Evolutionary conservation across 768 basidiomycete genomes (phyloP), one percentile per base, ranked within the genome.

Genomic region (Tephrocybe sp.): DNA sequence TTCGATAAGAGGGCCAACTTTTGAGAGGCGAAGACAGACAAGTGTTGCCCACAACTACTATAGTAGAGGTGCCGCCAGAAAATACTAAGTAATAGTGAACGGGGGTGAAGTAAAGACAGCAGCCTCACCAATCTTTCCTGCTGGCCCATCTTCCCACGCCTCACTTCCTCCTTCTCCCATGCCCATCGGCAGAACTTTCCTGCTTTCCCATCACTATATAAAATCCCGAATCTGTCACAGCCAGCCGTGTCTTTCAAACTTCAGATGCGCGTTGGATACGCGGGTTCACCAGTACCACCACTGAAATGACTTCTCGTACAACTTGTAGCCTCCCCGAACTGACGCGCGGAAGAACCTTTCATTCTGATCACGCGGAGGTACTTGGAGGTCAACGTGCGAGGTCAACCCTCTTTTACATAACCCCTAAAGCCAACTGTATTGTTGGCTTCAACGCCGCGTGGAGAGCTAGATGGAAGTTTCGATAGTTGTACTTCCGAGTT

Each of bases 71-170:
- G 70, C 71, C 72, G 72, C 75, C 73, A 72, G 75, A 73, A 73
- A 73, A 78, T 76, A 76, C 76, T 76, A 76, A 75, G 75, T 74
- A 77, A 73, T 73, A 72, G 72, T 68, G 62, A 66, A 69, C 61
- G 62, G 57, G 11, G 72, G 68, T 36, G 8, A 48, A 69, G 74
- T 69, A 68, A 70, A 41, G 62, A 36, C 34, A 70, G 68, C 64
- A 72, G 56, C 57, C 61, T 59, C 54, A 58, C 64, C 54, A 62
- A 53, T 58, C 58, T 60, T 60, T 61, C 58, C 63, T 58, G 66
- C 67, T 68, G 64, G 63, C 65, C 54, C 40, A 51, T 50, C 50
- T 71, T 72, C 70, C 70, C 71, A 70, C 69, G 70, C 66, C 56
- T 56, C 59, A 58, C 48, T 51, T 15, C 59, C 45, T 45, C 44